These are phyloP conservation scores for Rehmannia glutinosa DNA, from an alignment of 257 asterid species.

Conservation along the genomic window DNA sequence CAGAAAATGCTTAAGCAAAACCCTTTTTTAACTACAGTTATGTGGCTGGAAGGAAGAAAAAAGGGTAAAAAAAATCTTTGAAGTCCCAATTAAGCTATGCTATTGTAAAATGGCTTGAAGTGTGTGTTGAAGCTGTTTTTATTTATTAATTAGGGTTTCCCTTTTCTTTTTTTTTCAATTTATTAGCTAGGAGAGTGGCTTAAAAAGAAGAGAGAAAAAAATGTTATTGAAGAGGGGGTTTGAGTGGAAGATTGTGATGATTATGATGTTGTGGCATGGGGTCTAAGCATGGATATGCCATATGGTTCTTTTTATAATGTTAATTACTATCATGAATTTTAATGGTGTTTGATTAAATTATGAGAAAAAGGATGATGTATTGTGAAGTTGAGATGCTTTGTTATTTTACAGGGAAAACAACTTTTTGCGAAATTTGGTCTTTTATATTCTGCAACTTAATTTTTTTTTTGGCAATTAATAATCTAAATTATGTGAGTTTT, in stretches of 20 bases:
- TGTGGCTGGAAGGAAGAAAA: slow-evolving; percentile 26
- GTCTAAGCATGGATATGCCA: slow-evolving; percentile 37
- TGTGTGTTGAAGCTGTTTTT: slow-evolving; percentile 31
- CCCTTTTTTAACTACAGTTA: slow-evolving; percentile 17
- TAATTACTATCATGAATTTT: slow-evolving; percentile 13
- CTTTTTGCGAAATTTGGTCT: too few relatives aligned
- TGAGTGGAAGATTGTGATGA: slow-evolving; percentile 41
- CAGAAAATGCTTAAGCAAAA: slow-evolving; percentile 41
- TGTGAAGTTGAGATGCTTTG: too few relatives aligned
- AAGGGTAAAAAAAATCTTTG: neutral
- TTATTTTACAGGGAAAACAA: too few relatives aligned
- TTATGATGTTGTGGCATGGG: slow-evolving; percentile 36
- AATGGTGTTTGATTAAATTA: slow-evolving; percentile 28
- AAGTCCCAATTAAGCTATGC: slow-evolving; percentile 24
- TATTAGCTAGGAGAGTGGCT: slow-evolving; percentile 42
- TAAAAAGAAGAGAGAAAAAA: neutral
- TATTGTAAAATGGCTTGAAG: slow-evolving; percentile 40
- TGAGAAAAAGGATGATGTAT: too few relatives aligned
- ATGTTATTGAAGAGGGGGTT: too few relatives aligned
- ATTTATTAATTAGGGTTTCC: slow-evolving; percentile 16
- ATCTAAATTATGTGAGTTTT: too few relatives aligned
- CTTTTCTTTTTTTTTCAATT: neutral
- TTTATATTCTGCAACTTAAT: too few relatives aligned
- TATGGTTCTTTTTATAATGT: slow-evolving; percentile 22
- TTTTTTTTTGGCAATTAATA: too few relatives aligned